Evolutionary conservation across 805 yeast species (phyloP).

Genomic region (Pichia paraexigua): DNA sequence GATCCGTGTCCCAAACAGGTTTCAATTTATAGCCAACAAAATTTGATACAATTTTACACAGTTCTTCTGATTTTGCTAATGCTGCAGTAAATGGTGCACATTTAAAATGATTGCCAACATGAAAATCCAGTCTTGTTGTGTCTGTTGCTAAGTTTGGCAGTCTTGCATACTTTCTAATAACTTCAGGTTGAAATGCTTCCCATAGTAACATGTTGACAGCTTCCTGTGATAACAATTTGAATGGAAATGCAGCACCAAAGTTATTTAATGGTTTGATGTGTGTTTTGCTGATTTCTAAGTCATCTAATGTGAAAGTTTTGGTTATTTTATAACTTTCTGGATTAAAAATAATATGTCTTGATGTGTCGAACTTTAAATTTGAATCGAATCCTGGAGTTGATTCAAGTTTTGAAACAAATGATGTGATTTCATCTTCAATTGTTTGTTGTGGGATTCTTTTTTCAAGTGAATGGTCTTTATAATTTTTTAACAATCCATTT

Average conservation of each 20-base stretch:
- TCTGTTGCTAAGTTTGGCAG: conserved; percentile 24
- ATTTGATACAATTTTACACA: conserved; percentile 36
- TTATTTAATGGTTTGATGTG: conserved; percentile 26
- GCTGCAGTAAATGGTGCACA: conserved; percentile 37
- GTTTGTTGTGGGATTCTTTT: conserved; percentile 20
- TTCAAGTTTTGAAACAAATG: conserved; percentile 15
- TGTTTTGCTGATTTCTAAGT: conserved; percentile 28
- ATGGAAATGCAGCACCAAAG: conserved; percentile 44
- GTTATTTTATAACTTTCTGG: conserved; percentile 30
- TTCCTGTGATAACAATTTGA: conserved; percentile 50
- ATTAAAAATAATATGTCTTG: conserved; percentile 30
- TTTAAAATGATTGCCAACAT: conserved; percentile 40
- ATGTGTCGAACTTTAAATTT: conserved; percentile 29
- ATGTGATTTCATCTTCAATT: conserved; percentile 17
- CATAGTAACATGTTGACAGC: conserved; percentile 48
- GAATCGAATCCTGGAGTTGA: conserved; percentile 24
- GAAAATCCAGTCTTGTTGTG: conserved; percentile 34
- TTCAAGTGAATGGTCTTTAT: conserved; percentile 13
- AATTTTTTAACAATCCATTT: conserved; percentile 17
- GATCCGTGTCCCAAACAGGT: conserved; percentile 42
- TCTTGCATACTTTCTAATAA: conserved; percentile 36
- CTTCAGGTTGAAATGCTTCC: conserved; percentile 39
- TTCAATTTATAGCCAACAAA: conserved; percentile 45
- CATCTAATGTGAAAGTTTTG: conserved; percentile 30
- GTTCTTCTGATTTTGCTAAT: conserved; percentile 46